Evolutionary conservation across 208 protist genomes (phyloP).

Genomic region (Leishmania arabica): DNA sequence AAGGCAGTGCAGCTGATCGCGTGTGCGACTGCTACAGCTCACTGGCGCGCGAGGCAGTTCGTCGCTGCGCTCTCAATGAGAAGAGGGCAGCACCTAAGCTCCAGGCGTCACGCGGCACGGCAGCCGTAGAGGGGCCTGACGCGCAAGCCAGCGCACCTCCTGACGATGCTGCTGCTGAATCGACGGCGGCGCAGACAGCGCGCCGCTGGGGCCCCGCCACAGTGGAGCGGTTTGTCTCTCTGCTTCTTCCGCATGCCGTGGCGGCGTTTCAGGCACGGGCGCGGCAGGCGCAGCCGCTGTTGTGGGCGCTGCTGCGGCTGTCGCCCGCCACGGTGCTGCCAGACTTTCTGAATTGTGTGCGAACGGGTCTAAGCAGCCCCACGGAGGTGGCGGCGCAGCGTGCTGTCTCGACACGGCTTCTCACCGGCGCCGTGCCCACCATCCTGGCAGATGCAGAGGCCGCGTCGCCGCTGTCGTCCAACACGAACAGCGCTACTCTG

Average conservation of each 20-base stretch:
- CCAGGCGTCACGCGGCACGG: not conserved
- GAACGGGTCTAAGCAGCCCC: slow-evolving; percentile 32
- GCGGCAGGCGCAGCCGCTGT: slow-evolving; percentile 11
- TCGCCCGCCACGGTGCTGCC: slow-evolving; percentile 39
- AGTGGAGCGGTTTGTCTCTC: slow-evolving; percentile 47
- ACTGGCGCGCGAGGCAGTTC: slow-evolving; percentile 33
- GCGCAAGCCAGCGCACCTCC: not conserved
- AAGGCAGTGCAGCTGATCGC: slow-evolving; percentile 11
- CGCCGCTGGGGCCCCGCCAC: slow-evolving; percentile 48
- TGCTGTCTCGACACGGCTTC: slow-evolving; percentile 28
- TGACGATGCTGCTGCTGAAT: not conserved
- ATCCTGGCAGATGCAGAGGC: slow-evolving; percentile 16
- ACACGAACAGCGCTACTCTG: slow-evolving; percentile 28
- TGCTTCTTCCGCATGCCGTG: slow-evolving; percentile 48
- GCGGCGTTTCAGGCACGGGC: slow-evolving; percentile 41
- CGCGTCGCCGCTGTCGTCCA: slow-evolving; percentile 14
- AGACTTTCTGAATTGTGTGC: slow-evolving; percentile 34
- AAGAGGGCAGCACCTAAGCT: not conserved
- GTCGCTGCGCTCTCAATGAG: not conserved
- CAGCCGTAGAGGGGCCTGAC: not conserved
- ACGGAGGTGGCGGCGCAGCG: slow-evolving; percentile 41
- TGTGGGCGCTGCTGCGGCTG: slow-evolving; percentile 46
- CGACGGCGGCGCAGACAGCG: not conserved
- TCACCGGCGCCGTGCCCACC: slow-evolving; percentile 28
- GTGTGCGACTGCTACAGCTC: slow-evolving; percentile 49